Evolutionary conservation across 257 asterid genomes (phyloP).

Genomic region (Solanum acaule): DNA sequence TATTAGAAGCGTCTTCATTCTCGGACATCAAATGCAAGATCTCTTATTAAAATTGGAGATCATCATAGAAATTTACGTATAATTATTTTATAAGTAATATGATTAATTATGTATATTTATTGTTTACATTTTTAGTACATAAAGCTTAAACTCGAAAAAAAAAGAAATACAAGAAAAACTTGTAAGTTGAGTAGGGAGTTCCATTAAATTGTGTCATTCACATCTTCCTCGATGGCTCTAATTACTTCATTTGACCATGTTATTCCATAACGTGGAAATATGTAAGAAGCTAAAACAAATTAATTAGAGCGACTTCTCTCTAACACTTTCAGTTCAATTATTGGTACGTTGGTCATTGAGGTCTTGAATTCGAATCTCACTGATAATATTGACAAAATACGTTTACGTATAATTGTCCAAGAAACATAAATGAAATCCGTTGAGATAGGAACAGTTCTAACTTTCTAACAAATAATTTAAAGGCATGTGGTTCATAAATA

Average conservation of each 20-base stretch:
- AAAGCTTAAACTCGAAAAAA: too few species aligned
- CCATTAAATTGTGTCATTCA: too few species aligned
- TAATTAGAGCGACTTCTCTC: accelerated
- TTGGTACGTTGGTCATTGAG: background rate
- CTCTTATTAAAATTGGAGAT: background rate
- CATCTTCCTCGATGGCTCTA: too few species aligned
- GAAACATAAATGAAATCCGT: background rate
- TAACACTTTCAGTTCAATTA: background rate
- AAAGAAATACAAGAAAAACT: too few species aligned
- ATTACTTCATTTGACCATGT: too few species aligned
- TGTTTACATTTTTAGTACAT: too few species aligned
- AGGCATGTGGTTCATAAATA: background rate
- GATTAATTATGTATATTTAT: too few species aligned
- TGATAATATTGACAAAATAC: background rate
- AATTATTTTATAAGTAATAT: too few species aligned
- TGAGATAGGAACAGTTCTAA: background rate
- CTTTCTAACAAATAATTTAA: background rate
- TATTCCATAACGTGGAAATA: too few species aligned
- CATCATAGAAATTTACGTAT: background rate
- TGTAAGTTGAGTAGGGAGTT: too few species aligned
- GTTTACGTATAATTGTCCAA: background rate
- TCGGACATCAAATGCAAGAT: background rate
- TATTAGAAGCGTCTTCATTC: too few species aligned
- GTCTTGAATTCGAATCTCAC: background rate
- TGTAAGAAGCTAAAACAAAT: background rate